Evolutionary conservation across 768 basidiomycete genomes (phyloP).

Genomic region (Lanmaoa rubissima): DNA sequence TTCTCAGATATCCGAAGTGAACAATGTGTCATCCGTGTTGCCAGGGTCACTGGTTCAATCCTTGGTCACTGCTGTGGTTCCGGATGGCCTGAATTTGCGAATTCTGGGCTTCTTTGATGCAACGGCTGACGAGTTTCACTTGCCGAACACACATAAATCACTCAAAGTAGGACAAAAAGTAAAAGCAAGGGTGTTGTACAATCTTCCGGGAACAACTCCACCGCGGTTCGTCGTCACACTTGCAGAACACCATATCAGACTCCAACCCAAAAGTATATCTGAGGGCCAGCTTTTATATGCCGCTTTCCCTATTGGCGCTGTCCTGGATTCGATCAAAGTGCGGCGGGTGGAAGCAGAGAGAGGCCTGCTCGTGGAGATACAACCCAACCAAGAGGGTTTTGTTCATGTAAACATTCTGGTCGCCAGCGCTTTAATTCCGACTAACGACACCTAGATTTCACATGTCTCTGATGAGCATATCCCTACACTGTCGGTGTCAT

Average conservation of each 20-base stretch:
- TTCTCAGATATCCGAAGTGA: conserved; percentile 69
- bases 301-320: conserved; percentile 70
- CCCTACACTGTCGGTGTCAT: conserved; percentile 64
- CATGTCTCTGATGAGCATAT: conserved; percentile 90
- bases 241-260: conserved; percentile 63
- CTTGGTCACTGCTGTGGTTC: conserved; percentile 72
- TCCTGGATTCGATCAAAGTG: conserved; percentile 73
- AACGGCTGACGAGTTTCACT: conserved; percentile 80
- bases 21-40: conserved; percentile 75
- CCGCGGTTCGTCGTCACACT: conserved; percentile 83
- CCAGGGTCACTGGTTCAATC: conserved; percentile 84
- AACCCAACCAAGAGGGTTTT: conserved; percentile 69
- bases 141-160: conserved; percentile 43
- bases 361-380: conserved; percentile 71
- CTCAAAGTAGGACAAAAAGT: conserved; percentile 73
- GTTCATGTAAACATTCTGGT: conserved; percentile 67
- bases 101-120: conserved; percentile 91
- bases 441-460: conserved; percentile 65
- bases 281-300: conserved; percentile 41
- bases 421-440: neutral
- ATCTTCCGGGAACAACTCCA: conserved; percentile 64
- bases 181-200: conserved; percentile 82
- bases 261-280: conserved; percentile 42
- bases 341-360: conserved; percentile 74
- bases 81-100: conserved; percentile 81